Evolutionary conservation across 2,329 filamentous ascomycete genomes (phyloP).

Genomic region (Hansfordia pulvinata): DNA sequence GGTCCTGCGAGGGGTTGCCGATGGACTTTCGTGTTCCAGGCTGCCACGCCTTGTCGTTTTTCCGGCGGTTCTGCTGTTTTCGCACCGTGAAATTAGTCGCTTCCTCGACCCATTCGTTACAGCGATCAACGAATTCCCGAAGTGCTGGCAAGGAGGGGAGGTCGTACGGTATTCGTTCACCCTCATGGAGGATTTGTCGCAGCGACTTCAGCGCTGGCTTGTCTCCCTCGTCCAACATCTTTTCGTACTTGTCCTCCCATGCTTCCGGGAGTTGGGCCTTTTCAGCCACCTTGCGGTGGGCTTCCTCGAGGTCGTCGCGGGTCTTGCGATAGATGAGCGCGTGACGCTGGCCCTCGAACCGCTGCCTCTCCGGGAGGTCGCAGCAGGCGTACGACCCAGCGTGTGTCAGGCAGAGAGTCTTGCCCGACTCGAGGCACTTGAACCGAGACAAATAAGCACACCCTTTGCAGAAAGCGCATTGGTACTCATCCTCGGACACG

Average conservation of each 20-base stretch:
- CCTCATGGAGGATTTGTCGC: slow-evolving; percentile 74
- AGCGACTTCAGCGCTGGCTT: slow-evolving; percentile 78
- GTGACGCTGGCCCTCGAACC: slow-evolving; percentile 59
- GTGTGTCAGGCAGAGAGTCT: slow-evolving; percentile 71
- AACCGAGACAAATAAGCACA: slow-evolving; percentile 88
- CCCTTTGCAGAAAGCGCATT: slow-evolving; percentile 82
- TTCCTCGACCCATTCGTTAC: slow-evolving; percentile 96
- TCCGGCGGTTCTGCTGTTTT: slow-evolving; percentile 93
- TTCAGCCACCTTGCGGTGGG: slow-evolving; percentile 67
- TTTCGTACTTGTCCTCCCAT: slow-evolving; percentile 86
- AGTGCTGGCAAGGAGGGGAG: slow-evolving; percentile 71
- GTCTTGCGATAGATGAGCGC: slow-evolving; percentile 65
- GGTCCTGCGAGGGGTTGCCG: slow-evolving; percentile 39
- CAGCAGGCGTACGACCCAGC: slow-evolving; percentile 75
- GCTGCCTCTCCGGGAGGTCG: slow-evolving; percentile 48
- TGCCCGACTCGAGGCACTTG: slow-evolving; percentile 69
- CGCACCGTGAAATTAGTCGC: slow-evolving; percentile 91
- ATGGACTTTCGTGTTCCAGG: slow-evolving; percentile 59
- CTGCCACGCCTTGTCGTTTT: slow-evolving; percentile 81
- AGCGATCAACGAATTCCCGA: slow-evolving; percentile 83
- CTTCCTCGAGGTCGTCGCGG: slow-evolving; percentile 51
- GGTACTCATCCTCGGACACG: slow-evolving; percentile 81
- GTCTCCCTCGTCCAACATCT: slow-evolving; percentile 68
- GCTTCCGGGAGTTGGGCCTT: slow-evolving; percentile 74
- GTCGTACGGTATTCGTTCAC: slow-evolving; percentile 89